A percentile compares a stretch with the other conserved stretches of the same genome.
phyloP scores from a whole-genome alignment of 306 rosid species.

The Acmispon strigosus region DNA sequence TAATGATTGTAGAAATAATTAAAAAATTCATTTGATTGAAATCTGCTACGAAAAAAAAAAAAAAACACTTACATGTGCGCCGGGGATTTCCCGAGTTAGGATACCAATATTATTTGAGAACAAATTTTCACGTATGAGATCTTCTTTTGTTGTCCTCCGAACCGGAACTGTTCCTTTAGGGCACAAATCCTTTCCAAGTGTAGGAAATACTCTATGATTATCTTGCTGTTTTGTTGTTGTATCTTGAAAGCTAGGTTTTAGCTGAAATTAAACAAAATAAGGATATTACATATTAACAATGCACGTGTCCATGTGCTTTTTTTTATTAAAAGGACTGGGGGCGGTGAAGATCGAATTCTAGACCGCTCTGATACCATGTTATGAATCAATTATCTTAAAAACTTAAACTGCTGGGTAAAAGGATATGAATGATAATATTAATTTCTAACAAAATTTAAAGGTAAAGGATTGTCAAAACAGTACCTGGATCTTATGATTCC shows the following conservation, averaged over 20 bases:
- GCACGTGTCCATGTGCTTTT: too few species aligned
- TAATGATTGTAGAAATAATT: too few species aligned
- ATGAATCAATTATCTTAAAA: too few species aligned
- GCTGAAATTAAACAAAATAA: background rate
- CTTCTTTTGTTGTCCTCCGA: background rate
- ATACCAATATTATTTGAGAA: background rate
- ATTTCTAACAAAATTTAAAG: background rate
- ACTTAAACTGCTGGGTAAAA: too few species aligned
- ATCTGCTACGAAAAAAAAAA: background rate
- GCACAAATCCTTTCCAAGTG: background rate
- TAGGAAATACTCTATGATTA: background rate
- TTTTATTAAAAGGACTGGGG: too few species aligned
- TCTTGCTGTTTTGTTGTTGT: background rate
- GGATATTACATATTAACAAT: too few species aligned
- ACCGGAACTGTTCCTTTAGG: slow-evolving; percentile 2
- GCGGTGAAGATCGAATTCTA: too few species aligned
- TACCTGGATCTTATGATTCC: slow-evolving; percentile 22
- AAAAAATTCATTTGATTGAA: background rate
- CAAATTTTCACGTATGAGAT: background rate
- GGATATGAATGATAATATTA: too few species aligned
- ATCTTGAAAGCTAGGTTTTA: background rate
- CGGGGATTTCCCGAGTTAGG: background rate
- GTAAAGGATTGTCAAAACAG: too few species aligned
- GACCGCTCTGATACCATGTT: too few species aligned
- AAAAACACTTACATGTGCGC: background rate